Evolutionary conservation across 1,284 basidiomycete species (phyloP), one percentile per base, ranked within the genome.

Genomic region (Tremellales sp.): DNA sequence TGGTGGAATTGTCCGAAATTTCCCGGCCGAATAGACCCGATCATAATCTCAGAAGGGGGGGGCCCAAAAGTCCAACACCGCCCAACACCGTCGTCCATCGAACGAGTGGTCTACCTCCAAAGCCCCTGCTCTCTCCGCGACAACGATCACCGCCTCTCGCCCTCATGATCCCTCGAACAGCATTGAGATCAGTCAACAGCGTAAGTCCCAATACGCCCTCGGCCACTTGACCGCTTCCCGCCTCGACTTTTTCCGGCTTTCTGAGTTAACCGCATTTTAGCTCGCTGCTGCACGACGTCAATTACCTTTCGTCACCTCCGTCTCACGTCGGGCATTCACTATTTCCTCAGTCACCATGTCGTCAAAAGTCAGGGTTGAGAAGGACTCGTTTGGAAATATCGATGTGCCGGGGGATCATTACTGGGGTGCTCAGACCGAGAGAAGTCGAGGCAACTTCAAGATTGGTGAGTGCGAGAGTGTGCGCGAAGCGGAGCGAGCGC

Each of bases 381-480:
- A 69, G 60, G 73, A 75, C 54, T 73, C 73, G 6, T 75, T 75
- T 52, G 74, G 74, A 40, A 63, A 65, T 41, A 82, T 99, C 48
- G 81, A 89, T 66, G 96, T 99, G 42, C 94, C 96, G 35, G 84
- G 87, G 21, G 88, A 97, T 68, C 83, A 86, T 49, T 97, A 97
- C 78, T 99, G 94, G 92, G 96, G 96, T 55, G 94, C 94, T 17
- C 96, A 98, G 77, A 99, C 96, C 27, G 96, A 98, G 75, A 82
- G 96, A 86, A 96, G 92, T 24, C 80, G 98, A 59, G 87, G 93
- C 75, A 99, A 99, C 77, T 99, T 99, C 68, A 93, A 98, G 74
- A 99, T 99, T 63, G 96, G 94, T 71, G 46, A 53, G 69, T 26
- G 1, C 33, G 37, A 35, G 49, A 48, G 22, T n/a, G n/a, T n/a